phyloP scores from a whole-genome alignment of 495 filamentous ascomycete species.

The Cudoniella acicularis region DNA sequence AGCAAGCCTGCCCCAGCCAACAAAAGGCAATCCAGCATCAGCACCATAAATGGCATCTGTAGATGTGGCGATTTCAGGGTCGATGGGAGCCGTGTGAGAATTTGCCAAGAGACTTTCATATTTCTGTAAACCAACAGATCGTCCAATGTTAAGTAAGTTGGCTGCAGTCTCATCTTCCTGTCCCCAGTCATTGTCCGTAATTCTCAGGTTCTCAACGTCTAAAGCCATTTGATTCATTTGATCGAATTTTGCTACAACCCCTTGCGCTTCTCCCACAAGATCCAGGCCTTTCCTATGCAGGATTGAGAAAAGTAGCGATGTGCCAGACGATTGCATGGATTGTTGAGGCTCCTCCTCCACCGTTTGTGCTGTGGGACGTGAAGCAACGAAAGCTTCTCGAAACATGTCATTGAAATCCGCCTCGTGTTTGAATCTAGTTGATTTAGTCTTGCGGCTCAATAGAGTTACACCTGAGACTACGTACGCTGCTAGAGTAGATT shows the following conservation, averaged over 20 bases:
- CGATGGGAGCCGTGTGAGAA: not conserved
- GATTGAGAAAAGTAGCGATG: constrained; percentile 14
- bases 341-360: not conserved
- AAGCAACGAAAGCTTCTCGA: constrained; percentile 3
- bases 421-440: constrained; percentile 14
- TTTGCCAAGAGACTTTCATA: constrained; percentile 4
- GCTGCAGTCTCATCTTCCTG: constrained; percentile 29
- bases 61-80: not conserved
- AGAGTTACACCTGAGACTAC: no score
- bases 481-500: no score
- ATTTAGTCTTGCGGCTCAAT: no score
- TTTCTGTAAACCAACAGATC: constrained; percentile 16
- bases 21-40: not conserved
- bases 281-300: constrained; percentile 2
- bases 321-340: no score
- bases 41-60: constrained; percentile 1
- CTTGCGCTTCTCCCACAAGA: constrained; percentile 1
- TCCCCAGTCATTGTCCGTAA: constrained; percentile 20
- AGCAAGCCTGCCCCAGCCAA: constrained; percentile 26
- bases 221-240: constrained; percentile 2
- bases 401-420: constrained; percentile 14
- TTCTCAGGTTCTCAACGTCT: constrained; percentile 1
- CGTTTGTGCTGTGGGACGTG: not conserved
- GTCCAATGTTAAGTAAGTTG: constrained; percentile 33
- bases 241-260: constrained; percentile 15